Base-by-base conservation (phyloP, 1,139 yeast species). In the Zygoascus sp. region DNA sequence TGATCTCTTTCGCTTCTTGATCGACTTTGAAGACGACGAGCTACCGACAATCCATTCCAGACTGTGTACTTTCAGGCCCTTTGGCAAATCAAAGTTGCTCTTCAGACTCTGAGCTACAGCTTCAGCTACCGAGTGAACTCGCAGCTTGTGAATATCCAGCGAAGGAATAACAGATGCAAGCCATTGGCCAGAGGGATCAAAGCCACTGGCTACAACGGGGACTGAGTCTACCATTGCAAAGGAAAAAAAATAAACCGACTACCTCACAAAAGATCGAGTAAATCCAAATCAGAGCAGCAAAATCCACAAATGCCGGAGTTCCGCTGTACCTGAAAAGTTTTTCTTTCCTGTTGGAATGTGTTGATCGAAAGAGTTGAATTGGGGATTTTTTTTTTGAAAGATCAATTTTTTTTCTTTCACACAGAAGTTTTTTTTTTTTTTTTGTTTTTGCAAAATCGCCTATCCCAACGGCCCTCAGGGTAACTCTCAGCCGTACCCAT, bases 101-200 rank as follows among this genome's bases (percentile, higher is more conserved):
- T 55, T 54, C 25, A 53, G 52, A 16, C 51, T 52, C 30, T 45
- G 50, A 38, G 50, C 43, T 6, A 47, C 34, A 41, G 45, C 42
- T 21, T 41, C 40, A 13, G 51, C 35, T 2, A 53, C 53, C 16
- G 56, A 45, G 47, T 58, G 58, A 32, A 86, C 85, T 53, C 82
- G 75, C 42, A 89, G 68, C 57, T 81, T 80, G 60, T 86, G 92
- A 8, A 81, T 73, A 61, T 88, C 95, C 52, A 89, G 73, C 2
- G 89, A 83, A 36, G 81, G 77, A 21, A 79, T 69, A 0, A 80
- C 89, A 43, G 80, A 76, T 16, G 95, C 94, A 57, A 81, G 74
- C 58, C 74, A 74, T 40, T 75, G 70, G 20, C 82, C 81, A 0
- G 76, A 64, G 10, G 80, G 73, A 65, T 81, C 85, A 62, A 79